phyloP scores from a whole-genome alignment of 78 protist genomes.

The Speleostelium caveatum region DNA sequence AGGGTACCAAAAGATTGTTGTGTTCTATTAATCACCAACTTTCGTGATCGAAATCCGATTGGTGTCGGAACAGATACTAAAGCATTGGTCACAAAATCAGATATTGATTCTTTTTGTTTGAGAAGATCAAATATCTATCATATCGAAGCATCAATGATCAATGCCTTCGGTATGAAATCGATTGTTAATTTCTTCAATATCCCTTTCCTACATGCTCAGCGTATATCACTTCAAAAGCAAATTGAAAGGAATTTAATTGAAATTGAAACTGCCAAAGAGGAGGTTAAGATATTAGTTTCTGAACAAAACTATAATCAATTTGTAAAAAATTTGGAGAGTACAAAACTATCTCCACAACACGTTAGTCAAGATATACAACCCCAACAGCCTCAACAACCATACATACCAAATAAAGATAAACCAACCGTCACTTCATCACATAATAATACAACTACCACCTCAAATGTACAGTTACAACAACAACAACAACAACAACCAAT shows the following conservation, averaged over 20 bases:
- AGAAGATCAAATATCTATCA: conserved; percentile 16
- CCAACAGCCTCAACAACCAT: conserved; percentile 8
- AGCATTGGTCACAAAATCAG: not conserved
- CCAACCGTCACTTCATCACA: not conserved
- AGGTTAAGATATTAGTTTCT: conserved; percentile 4
- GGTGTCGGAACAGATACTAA: not conserved
- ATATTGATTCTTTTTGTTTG: conserved; percentile 17
- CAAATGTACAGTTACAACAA: not conserved
- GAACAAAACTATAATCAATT: conserved; percentile 30
- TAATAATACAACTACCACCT: not conserved
- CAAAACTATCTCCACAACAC: conserved; percentile 18
- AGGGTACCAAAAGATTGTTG: conserved; percentile 39
- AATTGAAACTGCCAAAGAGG: conserved; percentile 27
- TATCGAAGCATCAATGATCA: conserved; percentile 70
- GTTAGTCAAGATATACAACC: no score
- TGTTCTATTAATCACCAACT: conserved; percentile 40
- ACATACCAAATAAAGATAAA: no score
- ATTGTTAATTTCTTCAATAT: conserved; percentile 56
- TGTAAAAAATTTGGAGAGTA: not conserved
- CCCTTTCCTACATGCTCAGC: conserved; percentile 43
- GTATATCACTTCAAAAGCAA: conserved; percentile 13
- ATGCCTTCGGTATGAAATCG: conserved; percentile 53
- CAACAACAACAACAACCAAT: not conserved
- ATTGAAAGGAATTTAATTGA: conserved; percentile 43
- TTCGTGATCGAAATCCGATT: conserved; percentile 46